Conservation (phyloP, 2,329 filamentous ascomycete genomes). For the Microsporum audouinii region DNA sequence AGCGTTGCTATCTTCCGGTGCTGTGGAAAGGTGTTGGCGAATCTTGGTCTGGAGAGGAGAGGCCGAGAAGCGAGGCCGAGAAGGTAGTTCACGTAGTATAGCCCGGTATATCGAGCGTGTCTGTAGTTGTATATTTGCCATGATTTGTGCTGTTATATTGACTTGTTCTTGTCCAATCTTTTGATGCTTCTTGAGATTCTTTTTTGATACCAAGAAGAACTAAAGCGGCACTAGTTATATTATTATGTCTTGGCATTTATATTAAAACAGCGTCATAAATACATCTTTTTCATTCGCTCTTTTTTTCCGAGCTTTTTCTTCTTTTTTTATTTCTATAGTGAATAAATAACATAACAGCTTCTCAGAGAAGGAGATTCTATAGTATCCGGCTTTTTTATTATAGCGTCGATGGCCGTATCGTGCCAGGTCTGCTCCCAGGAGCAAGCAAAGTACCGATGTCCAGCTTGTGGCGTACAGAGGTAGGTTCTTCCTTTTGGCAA, state of each 20-base stretch:
- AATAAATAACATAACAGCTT: not conserved
- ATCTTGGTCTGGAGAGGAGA: constrained; percentile 61
- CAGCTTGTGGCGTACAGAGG: constrained; percentile 21
- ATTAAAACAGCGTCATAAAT: not conserved
- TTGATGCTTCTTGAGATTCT: not conserved
- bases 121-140: constrained; percentile 22
- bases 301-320: not conserved
- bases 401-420: constrained; percentile 7
- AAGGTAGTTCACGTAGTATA: constrained; percentile 78
- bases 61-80: constrained; percentile 50
- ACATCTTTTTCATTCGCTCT: not conserved
- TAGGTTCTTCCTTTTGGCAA: constrained; percentile 7
- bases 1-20: constrained; percentile 20
- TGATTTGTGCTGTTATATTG: not conserved
- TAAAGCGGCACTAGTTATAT: not conserved
- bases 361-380: not conserved
- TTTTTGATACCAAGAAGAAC: not conserved
- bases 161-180: not conserved
- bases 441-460: constrained; percentile 24
- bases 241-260: not conserved
- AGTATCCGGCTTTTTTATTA: not conserved
- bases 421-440: constrained; percentile 22
- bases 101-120: constrained; percentile 73
- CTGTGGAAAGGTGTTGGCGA: constrained; percentile 48
- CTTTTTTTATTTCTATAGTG: not conserved